phyloP scores from a whole-genome alignment of 768 basidiomycete species.

The Grammothele lineata region DNA sequence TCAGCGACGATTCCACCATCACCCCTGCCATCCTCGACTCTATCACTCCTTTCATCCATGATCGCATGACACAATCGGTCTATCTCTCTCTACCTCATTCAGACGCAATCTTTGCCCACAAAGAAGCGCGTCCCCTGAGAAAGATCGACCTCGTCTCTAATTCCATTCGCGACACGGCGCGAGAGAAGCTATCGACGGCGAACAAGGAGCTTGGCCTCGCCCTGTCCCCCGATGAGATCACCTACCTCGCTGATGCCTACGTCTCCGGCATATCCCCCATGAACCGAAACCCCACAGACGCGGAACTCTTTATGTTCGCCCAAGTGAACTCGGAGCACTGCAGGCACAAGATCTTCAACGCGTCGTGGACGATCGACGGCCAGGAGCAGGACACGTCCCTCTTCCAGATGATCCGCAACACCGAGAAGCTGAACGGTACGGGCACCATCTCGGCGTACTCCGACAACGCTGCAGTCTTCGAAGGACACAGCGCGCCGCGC shows the following conservation, averaged over 20 bases:
- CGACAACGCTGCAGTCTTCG: conserved; percentile 94
- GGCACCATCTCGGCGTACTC: conserved; percentile 96
- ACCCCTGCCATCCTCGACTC: conserved; percentile 42
- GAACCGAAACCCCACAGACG: conserved; percentile 88
- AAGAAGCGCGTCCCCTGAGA: conserved; percentile 61
- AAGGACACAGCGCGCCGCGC: conserved; percentile 69
- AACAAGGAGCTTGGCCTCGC: conserved; percentile 89
- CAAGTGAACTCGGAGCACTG: conserved; percentile 99
- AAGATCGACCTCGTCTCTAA: conserved; percentile 55
- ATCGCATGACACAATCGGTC: conserved; percentile 94
- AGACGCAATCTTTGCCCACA: conserved; percentile 53
- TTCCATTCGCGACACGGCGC: conserved; percentile 39
- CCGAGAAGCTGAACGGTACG: conserved; percentile 67
- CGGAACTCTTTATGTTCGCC: conserved; percentile 99
- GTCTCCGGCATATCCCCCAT: conserved; percentile 63
- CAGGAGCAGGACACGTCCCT: conserved; percentile 61
- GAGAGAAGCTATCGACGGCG: conserved; percentile 62
- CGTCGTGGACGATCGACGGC: conserved; percentile 88
- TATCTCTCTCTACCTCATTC: conserved; percentile 56
- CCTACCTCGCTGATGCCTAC: conserved; percentile 89
- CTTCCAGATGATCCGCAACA: conserved; percentile 97
- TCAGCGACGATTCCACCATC: conserved; percentile 36
- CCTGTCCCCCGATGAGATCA: conserved; percentile 83
- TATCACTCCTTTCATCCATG: conserved; percentile 75
- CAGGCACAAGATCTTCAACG: conserved; percentile 99